Base-by-base conservation (phyloP, 495 filamentous ascomycete genomes). In the Penicillium verhagenii region DNA sequence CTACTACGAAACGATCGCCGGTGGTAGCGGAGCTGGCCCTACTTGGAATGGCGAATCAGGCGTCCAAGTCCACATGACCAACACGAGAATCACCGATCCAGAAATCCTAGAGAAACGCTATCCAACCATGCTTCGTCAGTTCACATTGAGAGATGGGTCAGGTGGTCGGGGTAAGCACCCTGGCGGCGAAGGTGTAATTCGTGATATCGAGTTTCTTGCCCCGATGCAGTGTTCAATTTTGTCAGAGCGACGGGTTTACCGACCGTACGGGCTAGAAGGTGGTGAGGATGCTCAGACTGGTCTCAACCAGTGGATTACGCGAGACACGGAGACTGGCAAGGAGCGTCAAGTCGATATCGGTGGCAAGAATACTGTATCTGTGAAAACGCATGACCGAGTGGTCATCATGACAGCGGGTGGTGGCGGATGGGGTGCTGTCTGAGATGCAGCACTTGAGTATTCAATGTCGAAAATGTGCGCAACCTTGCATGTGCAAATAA, bases 61-160 rank as follows among this genome's bases (percentile, higher is more conserved):
- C 47, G 91, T 96, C 40, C 92, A 97, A 67, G 86, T 82, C 19
- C 92, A 97, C 70, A 96, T 96, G 91, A 96, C 92, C 8, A 97
- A 97, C 66, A 97, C 92, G 5, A 82, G 92, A 8, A 96, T 96
- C 69, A 97, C 92, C 2, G 92, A 97, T 71, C 78, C 89, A 0
- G 92, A 97, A 61, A 82, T 95, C 6, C 92, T 96, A 65, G 92
- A 97, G 70, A 77, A 91, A 0, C 79, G 92, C 21, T 96, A 96
- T 64, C 92, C 92, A 2, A 88, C 96, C 1, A 61, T 96, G 6
- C 74, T 96, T n/a, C 79, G 88, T 21, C 16, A 44, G 11, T 44
- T 44, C 19, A 5, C 40, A 5, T 20, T 44, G 1, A 14, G 8
- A 3, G 5, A 21, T 11, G 40, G 40, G 10, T 87, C 84, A 18